Evolutionary conservation across 139 green algal genomes (phyloP).

Genomic region (Chlorella vulgaris): DNA sequence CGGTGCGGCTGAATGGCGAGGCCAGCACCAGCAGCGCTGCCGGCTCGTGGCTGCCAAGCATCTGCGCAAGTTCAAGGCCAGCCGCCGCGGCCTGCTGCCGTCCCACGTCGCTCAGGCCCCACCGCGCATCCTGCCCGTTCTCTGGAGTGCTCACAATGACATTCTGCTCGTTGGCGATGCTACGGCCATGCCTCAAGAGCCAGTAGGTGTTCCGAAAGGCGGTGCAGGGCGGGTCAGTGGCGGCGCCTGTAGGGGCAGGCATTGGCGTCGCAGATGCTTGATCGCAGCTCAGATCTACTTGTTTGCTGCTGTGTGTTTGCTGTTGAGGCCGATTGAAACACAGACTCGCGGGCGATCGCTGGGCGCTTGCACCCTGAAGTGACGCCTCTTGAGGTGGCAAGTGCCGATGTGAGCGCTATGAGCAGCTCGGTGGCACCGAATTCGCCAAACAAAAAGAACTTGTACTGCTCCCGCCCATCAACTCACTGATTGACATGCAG

Average conservation of each 20-base stretch:
- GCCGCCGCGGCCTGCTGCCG: constrained; percentile 50
- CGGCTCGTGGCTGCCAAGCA: background rate
- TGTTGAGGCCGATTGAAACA: too few species aligned
- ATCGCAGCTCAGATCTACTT: too few species aligned
- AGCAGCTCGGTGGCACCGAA: too few species aligned
- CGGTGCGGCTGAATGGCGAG: constrained; percentile 60
- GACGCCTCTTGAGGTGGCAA: too few species aligned
- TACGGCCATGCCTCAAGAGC: constrained; percentile 55
- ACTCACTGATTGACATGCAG: too few species aligned
- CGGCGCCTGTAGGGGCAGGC: background rate
- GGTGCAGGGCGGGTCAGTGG: background rate
- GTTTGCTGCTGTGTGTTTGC: too few species aligned
- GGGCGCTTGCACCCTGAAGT: too few species aligned
- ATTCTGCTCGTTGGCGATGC: constrained; percentile 51
- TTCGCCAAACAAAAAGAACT: too few species aligned
- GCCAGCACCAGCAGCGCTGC: constrained; percentile 29
- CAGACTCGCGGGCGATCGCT: too few species aligned
- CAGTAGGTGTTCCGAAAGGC: constrained; percentile 41
- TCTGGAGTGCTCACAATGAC: constrained; percentile 49
- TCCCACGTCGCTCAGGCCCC: constrained; percentile 49
- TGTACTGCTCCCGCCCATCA: too few species aligned
- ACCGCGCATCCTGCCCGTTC: constrained; percentile 44
- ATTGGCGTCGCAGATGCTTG: background rate
- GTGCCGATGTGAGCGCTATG: too few species aligned
- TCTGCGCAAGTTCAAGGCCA: constrained; percentile 28